Evolutionary conservation across 1,139 yeast species (phyloP), one percentile per base, ranked within the genome.

Genomic region (Debaryomycetaceae sp.): DNA sequence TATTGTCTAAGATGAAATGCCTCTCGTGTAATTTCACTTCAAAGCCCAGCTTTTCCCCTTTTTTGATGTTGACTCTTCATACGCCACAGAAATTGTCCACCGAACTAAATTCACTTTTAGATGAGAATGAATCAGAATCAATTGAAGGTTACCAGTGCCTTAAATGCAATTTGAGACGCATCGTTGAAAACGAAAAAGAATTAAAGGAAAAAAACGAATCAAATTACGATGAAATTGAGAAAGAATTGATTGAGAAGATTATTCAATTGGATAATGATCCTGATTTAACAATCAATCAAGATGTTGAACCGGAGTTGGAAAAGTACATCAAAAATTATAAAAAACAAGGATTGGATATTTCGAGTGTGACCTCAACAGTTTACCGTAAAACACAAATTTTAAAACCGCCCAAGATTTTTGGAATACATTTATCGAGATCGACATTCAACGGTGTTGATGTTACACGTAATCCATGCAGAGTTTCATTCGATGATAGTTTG

Each of bases 131-230:
- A 46, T 68, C 77, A 2, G 97, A 89, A 54, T 67, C 79, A 1
- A 87, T 89, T 34, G 84, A 79, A 36, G 96, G 84, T 18, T 89
- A 87, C 52, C 86, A 88, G 15, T 89, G 97, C 55, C 57, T 83
- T 32, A 70, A 75, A 43, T 89, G 97, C 58, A 73, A 86, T 40
- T 59, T 85, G 16, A 57, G 56, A 24, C 71, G 68, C 15, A 78
- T 84, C 19, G 50, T 80, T 6, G 65, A 54, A 8, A 56, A 59
- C 43, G 68, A 67, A 45, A 47, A 46, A 38, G 54, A 39, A 36
- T 49, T 42, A 22, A 18, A 32, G n/a, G 40, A 51, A 43, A 30
- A 49, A 31, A 39, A 46, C 32, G 30, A 50, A 41, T 17, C 38
- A 32, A 22, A 16, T 13, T 40, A 40, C 19, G 45, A 46, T 3